Evolutionary conservation across 139 green algal species (phyloP), one percentile per base, ranked within the genome.

Genomic region (Chlamydomonas urium): DNA sequence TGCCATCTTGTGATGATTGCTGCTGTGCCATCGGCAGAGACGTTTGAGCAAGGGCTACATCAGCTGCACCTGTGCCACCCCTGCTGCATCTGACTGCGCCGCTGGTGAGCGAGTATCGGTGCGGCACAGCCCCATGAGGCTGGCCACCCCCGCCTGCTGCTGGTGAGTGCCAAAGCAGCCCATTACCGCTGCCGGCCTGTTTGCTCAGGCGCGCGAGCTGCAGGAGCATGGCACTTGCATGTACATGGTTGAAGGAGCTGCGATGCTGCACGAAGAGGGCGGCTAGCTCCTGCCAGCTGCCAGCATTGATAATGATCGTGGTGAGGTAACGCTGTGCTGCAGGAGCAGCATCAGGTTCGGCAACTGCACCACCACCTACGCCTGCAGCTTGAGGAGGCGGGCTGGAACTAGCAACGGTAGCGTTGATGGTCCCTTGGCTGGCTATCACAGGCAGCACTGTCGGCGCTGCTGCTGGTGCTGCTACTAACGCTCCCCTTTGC

Each of bases 241-340:
- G 75, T 45, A 76, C 59, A 31, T 66, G 28, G 48, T 81, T 81
- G 8, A 76, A 32, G 21, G 23, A 38, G 48, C 33, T 34, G 24
- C 23, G 21, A 8, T 75, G 62, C 34, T 50, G 2, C 24, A 48
- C n/a, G 2, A 75, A 21, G 34, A 79, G 5, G 4, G 17, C 21
- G 2, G 33, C 23, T 1, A 79, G 58, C 58, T 71, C 33, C 14
- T 2, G 29, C 28, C 34, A 21, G 5, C 24, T 72, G 31, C n/a
- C 4, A 6, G 56, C 57, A 35, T 23, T 14, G 21, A 4, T 36
- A 33, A 79, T 65, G n/a, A n/a, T 21, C 23, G 3, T 23, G 1
- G 74, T 79, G 8, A 79, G 59, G 32, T 67, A 4, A 24, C 60
- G 60, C 10, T 42, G n/a, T 63, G 24, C 53, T 63, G 10, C 53